A percentile compares a stretch with the other conserved stretches of the same genome.
Evolutionary conservation across 2,329 filamentous ascomycete species (phyloP).

Genomic region (Penicillium rolfsii): DNA sequence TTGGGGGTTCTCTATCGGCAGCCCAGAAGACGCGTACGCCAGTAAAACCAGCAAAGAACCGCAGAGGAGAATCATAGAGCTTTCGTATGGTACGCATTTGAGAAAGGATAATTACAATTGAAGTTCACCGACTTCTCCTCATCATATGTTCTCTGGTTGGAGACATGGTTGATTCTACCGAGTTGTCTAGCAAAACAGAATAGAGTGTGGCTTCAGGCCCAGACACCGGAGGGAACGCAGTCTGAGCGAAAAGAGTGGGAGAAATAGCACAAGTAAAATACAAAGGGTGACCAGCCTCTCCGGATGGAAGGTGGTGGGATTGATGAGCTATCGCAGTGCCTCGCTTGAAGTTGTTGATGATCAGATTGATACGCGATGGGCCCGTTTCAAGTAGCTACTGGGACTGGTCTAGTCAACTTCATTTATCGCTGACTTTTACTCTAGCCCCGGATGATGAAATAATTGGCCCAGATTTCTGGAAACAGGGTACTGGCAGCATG

Average conservation of each 20-base stretch:
- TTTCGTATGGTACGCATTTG: not conserved
- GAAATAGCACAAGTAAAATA: not conserved
- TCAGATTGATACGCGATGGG: not conserved
- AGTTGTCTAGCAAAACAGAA: not conserved
- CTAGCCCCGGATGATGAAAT: not conserved
- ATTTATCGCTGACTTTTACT: not conserved
- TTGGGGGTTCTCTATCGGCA: not conserved
- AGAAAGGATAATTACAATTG: too few species aligned
- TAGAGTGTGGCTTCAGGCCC: not conserved
- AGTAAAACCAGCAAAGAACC: not conserved
- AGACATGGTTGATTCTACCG: not conserved
- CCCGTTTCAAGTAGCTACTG: not conserved
- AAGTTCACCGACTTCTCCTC: too few species aligned
- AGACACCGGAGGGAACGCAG: not conserved
- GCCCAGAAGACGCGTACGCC: not conserved
- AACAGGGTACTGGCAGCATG: not conserved
- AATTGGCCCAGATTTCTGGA: not conserved
- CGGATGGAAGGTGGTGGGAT: not conserved
- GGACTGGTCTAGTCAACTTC: not conserved
- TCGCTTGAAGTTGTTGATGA: not conserved
- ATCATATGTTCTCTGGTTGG: too few species aligned
- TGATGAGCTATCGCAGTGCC: not conserved
- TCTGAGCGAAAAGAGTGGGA: not conserved
- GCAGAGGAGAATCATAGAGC: not conserved
- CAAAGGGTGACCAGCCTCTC: not conserved